Conservation (phyloP, 1,284 basidiomycete genomes). For the Vanrija pseudolonga region DNA sequence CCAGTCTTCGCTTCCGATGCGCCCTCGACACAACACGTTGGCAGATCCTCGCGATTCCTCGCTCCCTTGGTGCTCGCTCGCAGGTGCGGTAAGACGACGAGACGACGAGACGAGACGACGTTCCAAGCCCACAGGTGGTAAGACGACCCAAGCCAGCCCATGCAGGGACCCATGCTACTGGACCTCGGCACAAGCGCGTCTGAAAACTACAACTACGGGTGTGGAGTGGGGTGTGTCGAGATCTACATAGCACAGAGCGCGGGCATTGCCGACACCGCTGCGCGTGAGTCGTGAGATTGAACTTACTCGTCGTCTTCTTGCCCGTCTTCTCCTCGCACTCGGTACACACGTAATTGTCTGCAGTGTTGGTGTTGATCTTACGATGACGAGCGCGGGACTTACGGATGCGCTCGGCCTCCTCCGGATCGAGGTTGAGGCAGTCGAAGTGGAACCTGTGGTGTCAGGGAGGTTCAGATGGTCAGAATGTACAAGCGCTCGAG, state of each 20-base stretch:
- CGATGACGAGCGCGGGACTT: slow-evolving; percentile 12
- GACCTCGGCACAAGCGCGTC: slow-evolving; percentile 2
- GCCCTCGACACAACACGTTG: too few species aligned
- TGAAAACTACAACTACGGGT: slow-evolving; percentile 3
- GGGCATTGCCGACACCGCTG: background rate
- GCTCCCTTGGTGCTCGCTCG: too few species aligned
- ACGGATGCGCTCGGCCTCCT: slow-evolving; percentile 40
- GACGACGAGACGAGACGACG: background rate
- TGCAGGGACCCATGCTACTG: background rate
- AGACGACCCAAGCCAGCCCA: too few species aligned
- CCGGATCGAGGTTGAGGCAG: slow-evolving; percentile 30
- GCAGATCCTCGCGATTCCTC: too few species aligned
- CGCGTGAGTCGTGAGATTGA: background rate
- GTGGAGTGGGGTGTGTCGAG: background rate
- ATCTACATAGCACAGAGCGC: background rate
- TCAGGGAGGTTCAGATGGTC: background rate
- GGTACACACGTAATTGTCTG: slow-evolving; percentile 38
- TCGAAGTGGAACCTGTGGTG: slow-evolving; percentile 40
- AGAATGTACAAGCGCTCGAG: background rate
- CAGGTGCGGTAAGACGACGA: background rate
- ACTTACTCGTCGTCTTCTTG: slow-evolving; percentile 40
- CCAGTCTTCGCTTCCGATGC: too few species aligned
- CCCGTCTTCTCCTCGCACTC: slow-evolving; percentile 29
- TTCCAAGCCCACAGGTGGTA: background rate
- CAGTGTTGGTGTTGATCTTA: background rate